Percentiles rank a stretch among this genome's conserved stretches.
phyloP scores from a whole-genome alignment of 352 stramenopile species.

The Phytophthora constricta region DNA sequence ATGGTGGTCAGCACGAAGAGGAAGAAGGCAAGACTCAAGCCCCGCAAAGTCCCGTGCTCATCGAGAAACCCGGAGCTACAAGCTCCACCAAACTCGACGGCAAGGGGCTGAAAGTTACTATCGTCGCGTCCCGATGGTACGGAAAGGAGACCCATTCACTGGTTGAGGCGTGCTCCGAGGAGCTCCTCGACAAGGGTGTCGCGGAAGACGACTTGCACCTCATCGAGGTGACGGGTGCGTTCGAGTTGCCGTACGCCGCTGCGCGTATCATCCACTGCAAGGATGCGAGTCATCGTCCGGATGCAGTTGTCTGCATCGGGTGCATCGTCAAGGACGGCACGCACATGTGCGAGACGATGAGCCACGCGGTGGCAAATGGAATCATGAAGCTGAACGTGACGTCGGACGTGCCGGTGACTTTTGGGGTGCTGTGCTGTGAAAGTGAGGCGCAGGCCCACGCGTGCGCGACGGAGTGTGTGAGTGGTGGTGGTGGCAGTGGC shows the following conservation, averaged over 20 bases:
- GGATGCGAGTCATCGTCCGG: constrained; percentile 72
- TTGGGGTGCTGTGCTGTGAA: constrained; percentile 93
- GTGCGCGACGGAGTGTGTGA: constrained; percentile 56
- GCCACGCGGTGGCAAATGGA: constrained; percentile 91
- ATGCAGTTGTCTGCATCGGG: constrained; percentile 96
- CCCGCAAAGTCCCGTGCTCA: constrained; percentile 38
- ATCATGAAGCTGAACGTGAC: constrained; percentile 97
- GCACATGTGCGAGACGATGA: constrained; percentile 98
- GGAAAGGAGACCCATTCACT: constrained; percentile 57
- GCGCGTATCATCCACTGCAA: constrained; percentile 76
- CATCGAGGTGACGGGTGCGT: constrained; percentile 92
- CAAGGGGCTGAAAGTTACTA: constrained; percentile 51
- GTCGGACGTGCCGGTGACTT: constrained; percentile 85
- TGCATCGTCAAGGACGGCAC: constrained; percentile 96
- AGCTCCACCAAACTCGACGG: constrained; percentile 36
- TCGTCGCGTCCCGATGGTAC: constrained; percentile 75
- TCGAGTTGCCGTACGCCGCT: constrained; percentile 95
- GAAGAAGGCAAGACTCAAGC: constrained; percentile 28
- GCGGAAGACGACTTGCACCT: constrained; percentile 46
- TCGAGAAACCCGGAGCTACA: constrained; percentile 41
- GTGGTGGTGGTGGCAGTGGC: constrained; percentile 28
- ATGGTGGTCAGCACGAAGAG: constrained; percentile 7
- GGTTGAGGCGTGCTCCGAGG: constrained; percentile 53
- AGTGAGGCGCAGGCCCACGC: constrained; percentile 92
- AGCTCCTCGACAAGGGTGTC: constrained; percentile 69